Evolutionary conservation across 2,329 filamentous ascomycete genomes (phyloP).

Genomic region (Phialemoniopsis sp.): DNA sequence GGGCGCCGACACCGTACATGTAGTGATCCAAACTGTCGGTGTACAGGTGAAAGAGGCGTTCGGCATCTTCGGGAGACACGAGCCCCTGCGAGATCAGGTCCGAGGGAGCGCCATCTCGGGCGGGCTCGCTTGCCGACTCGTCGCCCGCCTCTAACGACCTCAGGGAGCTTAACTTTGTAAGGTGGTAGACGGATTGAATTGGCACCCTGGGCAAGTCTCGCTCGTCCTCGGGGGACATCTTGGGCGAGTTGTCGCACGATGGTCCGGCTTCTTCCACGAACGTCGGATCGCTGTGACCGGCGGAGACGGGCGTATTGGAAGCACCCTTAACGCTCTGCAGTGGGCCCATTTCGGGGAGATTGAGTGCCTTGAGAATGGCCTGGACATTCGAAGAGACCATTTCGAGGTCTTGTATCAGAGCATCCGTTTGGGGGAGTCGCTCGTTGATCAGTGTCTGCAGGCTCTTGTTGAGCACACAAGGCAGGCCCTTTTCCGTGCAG

Average conservation of each 20-base stretch:
- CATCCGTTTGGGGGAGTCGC: constrained; percentile 23
- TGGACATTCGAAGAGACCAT: constrained; percentile 14
- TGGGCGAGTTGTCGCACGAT: constrained; percentile 18
- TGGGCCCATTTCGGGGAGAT: constrained; percentile 8
- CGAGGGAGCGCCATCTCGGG: too few species aligned
- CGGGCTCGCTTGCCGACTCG: constrained; percentile 1
- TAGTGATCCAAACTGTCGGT: constrained; percentile 44
- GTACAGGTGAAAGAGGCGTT: constrained; percentile 46
- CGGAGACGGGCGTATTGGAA: constrained; percentile 5
- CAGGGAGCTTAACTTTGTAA: constrained; percentile 22
- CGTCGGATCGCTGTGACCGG: neutral
- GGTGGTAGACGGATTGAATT: constrained; percentile 30
- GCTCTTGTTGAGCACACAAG: constrained; percentile 34
- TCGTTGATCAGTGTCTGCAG: constrained; percentile 36
- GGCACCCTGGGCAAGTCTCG: constrained; percentile 29
- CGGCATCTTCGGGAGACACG: constrained; percentile 40
- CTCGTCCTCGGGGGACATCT: constrained; percentile 18
- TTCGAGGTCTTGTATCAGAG: constrained; percentile 14
- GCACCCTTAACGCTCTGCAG: constrained; percentile 10
- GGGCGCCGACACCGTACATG: constrained; percentile 45
- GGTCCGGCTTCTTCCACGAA: constrained; percentile 10
- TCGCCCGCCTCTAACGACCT: constrained; percentile 18
- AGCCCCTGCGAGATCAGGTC: constrained; percentile 33
- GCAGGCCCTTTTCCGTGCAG: constrained; percentile 28
- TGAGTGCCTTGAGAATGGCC: constrained; percentile 9